phyloP scores from a whole-genome alignment of 2,329 filamentous ascomycete genomes.

The Fusarium anthophilum region DNA sequence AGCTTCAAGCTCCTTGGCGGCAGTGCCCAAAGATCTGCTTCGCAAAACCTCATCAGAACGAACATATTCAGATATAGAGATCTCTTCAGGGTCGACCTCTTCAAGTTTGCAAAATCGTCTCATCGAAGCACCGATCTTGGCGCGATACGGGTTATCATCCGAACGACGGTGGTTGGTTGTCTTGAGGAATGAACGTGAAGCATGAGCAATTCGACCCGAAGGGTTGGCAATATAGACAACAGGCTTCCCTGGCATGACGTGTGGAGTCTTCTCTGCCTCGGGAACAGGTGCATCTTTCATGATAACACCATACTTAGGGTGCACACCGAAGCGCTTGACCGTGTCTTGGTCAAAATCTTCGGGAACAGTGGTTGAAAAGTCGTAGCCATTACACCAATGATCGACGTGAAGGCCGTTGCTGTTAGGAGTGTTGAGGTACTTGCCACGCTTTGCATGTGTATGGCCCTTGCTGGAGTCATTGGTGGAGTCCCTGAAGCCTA shows the following conservation, averaged over 20 bases:
- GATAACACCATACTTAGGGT: constrained; percentile 64
- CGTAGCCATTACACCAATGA: constrained; percentile 62
- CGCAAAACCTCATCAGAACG: constrained; percentile 48
- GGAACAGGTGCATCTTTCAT: constrained; percentile 59
- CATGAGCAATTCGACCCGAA: constrained; percentile 58
- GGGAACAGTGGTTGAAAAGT: constrained; percentile 58
- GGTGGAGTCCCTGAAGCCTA: constrained; percentile 67
- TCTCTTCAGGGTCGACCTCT: constrained; percentile 47
- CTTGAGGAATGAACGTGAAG: constrained; percentile 56
- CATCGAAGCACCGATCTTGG: constrained; percentile 48
- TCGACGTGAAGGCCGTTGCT: constrained; percentile 64
- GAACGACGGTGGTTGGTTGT: constrained; percentile 48
- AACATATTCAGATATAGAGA: constrained; percentile 47
- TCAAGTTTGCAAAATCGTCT: constrained; percentile 51
- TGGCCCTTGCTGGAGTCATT: constrained; percentile 65
- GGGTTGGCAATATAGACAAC: constrained; percentile 60
- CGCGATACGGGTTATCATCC: constrained; percentile 47
- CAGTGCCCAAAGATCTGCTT: constrained; percentile 49
- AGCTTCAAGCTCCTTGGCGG: constrained; percentile 46
- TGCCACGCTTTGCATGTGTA: constrained; percentile 62
- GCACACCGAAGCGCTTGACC: constrained; percentile 60
- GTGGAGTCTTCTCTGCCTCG: constrained; percentile 50
- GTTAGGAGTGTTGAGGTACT: constrained; percentile 64
- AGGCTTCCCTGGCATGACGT: constrained; percentile 57
- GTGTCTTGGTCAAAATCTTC: constrained; percentile 62